Conservation (phyloP, 2,329 filamentous ascomycete genomes). For the Thelonectria olida region DNA sequence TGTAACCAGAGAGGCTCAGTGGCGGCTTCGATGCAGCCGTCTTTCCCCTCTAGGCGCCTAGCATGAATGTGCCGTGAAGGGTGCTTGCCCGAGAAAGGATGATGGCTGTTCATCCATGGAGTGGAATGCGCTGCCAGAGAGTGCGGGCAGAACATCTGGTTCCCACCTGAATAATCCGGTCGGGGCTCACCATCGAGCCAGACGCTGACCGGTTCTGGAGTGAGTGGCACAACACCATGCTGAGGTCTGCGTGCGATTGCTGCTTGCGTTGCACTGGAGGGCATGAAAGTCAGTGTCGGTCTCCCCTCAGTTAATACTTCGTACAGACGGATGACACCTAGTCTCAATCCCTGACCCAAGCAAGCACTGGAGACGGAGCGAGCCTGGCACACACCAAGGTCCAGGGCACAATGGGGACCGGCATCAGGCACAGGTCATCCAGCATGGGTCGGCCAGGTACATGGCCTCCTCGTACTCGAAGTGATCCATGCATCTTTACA, state of each 20-base stretch:
- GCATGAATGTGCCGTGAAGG: constrained; percentile 4
- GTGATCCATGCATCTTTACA: constrained; percentile 32
- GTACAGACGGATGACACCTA: too few relatives aligned
- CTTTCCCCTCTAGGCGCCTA: constrained; percentile 5
- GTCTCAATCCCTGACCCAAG: constrained; percentile 7
- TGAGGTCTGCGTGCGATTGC: constrained; percentile 6
- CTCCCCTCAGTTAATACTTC: too few relatives aligned
- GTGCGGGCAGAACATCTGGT: constrained; percentile 4
- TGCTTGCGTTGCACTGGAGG: constrained; percentile 21
- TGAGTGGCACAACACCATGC: constrained; percentile 16
- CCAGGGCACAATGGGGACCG: constrained; percentile 36
- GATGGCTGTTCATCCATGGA: neutral
- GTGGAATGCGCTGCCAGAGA: constrained; percentile 1
- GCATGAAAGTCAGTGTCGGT: too few relatives aligned
- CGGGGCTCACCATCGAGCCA: constrained; percentile 1
- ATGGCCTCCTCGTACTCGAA: constrained; percentile 43
- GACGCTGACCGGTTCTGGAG: constrained; percentile 21
- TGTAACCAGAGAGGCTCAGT: constrained; percentile 13
- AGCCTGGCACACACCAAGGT: neutral
- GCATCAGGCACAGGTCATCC: constrained; percentile 52
- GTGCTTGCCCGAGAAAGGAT: neutral
- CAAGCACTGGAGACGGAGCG: constrained; percentile 10
- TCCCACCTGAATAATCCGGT: constrained; percentile 6
- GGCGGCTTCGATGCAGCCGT: constrained; percentile 16
- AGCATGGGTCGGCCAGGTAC: constrained; percentile 42